A percentile compares a stretch with the other conserved stretches of the same genome.
phyloP scores from a whole-genome alignment of 305 asterid genomes.

The Ilex paraguariensis region DNA sequence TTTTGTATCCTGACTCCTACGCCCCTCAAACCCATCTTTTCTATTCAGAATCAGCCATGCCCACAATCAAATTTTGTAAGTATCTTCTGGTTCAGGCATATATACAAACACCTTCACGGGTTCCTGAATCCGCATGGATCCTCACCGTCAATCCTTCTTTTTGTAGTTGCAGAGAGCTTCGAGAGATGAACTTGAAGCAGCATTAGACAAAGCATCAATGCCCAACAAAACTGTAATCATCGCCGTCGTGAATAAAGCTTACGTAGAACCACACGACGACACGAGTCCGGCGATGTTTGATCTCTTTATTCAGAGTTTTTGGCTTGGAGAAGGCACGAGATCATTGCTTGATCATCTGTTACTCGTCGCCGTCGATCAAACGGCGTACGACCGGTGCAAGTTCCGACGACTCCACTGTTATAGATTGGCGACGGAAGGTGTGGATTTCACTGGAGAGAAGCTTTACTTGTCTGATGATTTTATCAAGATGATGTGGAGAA shows the following conservation, averaged over 20 bases:
- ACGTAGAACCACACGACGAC: constrained; percentile 38
- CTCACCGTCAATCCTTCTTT: background rate
- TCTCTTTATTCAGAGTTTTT: constrained; percentile 66
- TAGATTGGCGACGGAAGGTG: constrained; percentile 27
- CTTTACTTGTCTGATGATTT: constrained; percentile 54
- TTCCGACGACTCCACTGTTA: constrained; percentile 60
- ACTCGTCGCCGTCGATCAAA: constrained; percentile 53
- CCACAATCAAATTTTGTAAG: constrained; percentile 23
- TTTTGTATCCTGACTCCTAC: constrained; percentile 26
- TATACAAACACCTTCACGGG: no score
- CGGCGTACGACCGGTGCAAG: constrained; percentile 48
- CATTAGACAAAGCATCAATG: constrained; percentile 48
- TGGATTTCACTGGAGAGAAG: constrained; percentile 45
- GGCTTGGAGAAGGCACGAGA: constrained; percentile 59
- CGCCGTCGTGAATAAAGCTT: constrained; percentile 52
- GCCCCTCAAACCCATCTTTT: constrained; percentile 5
- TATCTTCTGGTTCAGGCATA: no score
- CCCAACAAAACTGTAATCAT: constrained; percentile 47
- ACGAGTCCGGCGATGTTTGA: constrained; percentile 58
- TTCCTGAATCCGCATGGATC: no score
- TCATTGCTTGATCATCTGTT: constrained; percentile 38
- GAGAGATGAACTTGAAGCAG: constrained; percentile 41
- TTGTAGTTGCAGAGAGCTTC: constrained; percentile 1
- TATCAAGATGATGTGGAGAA: constrained; percentile 78
- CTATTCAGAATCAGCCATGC: constrained; percentile 3